Evolutionary conservation across 441 rosid genomes (phyloP), one percentile per base, ranked within the genome.

Genomic region (Capsella rubella): DNA sequence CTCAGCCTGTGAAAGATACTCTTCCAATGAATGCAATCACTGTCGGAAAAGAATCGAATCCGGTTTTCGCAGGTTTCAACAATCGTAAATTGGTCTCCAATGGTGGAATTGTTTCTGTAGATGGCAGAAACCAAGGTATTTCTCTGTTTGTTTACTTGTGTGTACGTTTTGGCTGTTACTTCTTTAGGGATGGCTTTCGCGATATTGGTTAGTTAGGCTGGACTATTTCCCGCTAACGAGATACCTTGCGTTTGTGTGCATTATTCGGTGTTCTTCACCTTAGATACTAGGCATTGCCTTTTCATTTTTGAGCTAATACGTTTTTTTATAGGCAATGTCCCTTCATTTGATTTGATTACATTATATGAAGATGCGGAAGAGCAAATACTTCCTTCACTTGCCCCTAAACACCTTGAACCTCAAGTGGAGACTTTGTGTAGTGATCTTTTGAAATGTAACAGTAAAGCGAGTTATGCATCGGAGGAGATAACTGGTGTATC

Each of bases 291-390:
- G 25, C 40, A 35, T 8, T 35, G 11, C 11, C 40, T 8, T 35
- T 54, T 54, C 8, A 34, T 57, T 57, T 57, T 29, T 10, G 45
- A 0, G n/a, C 29, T 57, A 35, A 10, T 34, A 34, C 15, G 5
- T 9, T 9, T 4, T 10, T 9, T 56, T 10, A 8, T 57, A 35
- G 63, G 29, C 9, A 34, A 0, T 57, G 45, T 5, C 15, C 63
- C 63, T 10, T 78, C 75, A 16, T 74, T 74, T 52, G 68, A 82
- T 67, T 72, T 79, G 39, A 75, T 80, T 40, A 9, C 43, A 14
- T 13, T 15, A 62, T 27, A 67, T 37, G 52, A 64, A 56, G 63
- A 71, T 16, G 71, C 2, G 42, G 63, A 43, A 62, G 64, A 56
- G 53, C 6, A 62, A 61, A 18, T 50, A 59, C 47, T 32, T 56